Evolutionary conservation across 2,329 filamentous ascomycete species (phyloP).

Genomic region (Neoscytalidium dimidiatum): DNA sequence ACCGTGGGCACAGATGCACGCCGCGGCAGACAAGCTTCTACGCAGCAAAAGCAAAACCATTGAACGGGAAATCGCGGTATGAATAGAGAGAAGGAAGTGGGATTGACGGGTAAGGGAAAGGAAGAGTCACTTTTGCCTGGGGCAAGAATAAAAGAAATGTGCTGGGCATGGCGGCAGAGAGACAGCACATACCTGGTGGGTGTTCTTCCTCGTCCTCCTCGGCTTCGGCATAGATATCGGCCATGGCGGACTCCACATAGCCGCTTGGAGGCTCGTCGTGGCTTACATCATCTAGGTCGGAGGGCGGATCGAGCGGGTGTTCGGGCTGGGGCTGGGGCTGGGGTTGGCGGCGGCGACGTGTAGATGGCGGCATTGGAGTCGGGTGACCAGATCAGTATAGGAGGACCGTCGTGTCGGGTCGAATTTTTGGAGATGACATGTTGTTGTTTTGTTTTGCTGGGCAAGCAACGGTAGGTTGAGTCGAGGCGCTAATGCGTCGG

Average conservation of each 20-base stretch:
- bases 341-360: constrained; percentile 28
- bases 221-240: constrained; percentile 31
- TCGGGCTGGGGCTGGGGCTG: constrained; percentile 21
- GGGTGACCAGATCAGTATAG: background rate
- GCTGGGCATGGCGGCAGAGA: background rate
- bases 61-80: background rate
- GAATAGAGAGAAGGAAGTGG: background rate
- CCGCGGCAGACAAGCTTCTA: background rate
- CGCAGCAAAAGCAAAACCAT: background rate
- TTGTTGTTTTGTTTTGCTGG: constrained; percentile 19
- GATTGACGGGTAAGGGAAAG: background rate
- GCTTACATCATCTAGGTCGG: constrained; percentile 17
- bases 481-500: background rate
- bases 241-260: constrained; percentile 16
- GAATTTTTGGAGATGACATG: background rate
- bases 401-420: background rate
- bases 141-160: background rate
- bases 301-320: constrained; percentile 19
- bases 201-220: constrained; percentile 30
- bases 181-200: background rate
- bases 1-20: background rate
- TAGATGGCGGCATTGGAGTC: constrained; percentile 30
- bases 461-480: too few species aligned
- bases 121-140: background rate
- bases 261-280: background rate